phyloP scores from a whole-genome alignment of 2,329 filamentous ascomycete genomes.

The Cephalotrichum gorgonifer region DNA sequence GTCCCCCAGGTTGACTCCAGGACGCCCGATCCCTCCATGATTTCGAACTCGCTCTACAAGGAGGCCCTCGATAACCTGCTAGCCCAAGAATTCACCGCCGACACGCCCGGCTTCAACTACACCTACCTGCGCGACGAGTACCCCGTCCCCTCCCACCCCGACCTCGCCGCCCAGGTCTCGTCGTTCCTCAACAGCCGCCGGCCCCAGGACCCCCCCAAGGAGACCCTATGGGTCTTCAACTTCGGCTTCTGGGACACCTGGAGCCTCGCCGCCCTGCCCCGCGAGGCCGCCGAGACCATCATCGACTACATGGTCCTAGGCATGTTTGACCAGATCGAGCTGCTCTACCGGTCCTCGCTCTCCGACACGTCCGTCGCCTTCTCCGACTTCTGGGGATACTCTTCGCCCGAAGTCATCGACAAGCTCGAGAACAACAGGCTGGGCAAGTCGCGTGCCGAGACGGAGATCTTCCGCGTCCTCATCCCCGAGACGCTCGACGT shows the following conservation, averaged over 20 bases:
- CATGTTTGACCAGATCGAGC: conserved; percentile 35
- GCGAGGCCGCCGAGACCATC: conserved; percentile 22
- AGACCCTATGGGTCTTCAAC: conserved; percentile 42
- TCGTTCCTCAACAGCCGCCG: conserved; percentile 30
- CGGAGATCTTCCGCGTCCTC: conserved; percentile 37
- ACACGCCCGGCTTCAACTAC: conserved; percentile 29
- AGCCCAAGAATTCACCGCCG: not conserved
- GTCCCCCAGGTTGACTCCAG: conserved; percentile 31
- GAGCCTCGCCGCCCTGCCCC: conserved; percentile 37
- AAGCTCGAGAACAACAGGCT: conserved; percentile 16
- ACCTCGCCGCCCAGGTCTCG: conserved; percentile 33
- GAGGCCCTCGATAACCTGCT: conserved; percentile 22
- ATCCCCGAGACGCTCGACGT: conserved; percentile 43
- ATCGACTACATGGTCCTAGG: conserved; percentile 25
- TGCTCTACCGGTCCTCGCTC: conserved; percentile 32
- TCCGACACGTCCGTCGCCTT: conserved; percentile 31
- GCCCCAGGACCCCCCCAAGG: conserved; percentile 22
- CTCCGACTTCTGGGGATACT: conserved; percentile 29
- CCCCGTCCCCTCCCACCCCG: conserved; percentile 25
- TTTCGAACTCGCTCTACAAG: conserved; percentile 37
- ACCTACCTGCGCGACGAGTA: conserved; percentile 31
- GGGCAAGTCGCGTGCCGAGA: conserved; percentile 13
- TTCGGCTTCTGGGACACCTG: conserved; percentile 47
- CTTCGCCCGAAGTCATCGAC: conserved; percentile 14
- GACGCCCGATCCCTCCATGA: conserved; percentile 38